Conservation (phyloP, 495 filamentous ascomycete genomes). For the Penicillium lividum region DNA sequence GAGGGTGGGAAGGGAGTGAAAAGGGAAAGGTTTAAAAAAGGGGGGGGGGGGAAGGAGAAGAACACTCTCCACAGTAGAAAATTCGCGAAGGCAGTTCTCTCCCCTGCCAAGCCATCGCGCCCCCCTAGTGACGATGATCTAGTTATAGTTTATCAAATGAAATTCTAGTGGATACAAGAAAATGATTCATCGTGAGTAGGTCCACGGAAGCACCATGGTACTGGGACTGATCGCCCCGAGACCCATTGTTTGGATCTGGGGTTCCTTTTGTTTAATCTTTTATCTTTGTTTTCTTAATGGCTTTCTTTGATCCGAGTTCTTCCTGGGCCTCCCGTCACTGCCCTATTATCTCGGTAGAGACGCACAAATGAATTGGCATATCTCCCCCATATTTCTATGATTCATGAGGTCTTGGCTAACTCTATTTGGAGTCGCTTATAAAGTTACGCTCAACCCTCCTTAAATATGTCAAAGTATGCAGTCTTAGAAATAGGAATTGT, state of each 20-base stretch:
- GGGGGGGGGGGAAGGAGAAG: slow-evolving; percentile 7
- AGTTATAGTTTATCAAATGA: slow-evolving; percentile 22
- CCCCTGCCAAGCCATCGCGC: slow-evolving; percentile 18
- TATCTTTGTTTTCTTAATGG: too few relatives aligned
- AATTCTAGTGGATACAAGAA: background rate
- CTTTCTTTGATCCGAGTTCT: too few relatives aligned
- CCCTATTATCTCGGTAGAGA: too few relatives aligned
- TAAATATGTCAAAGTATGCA: background rate
- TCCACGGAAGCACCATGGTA: background rate
- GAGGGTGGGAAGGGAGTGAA: background rate
- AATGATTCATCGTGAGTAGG: background rate
- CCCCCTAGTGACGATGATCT: slow-evolving; percentile 24
- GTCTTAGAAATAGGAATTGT: background rate
- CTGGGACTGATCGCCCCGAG: slow-evolving; percentile 1
- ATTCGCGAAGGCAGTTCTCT: slow-evolving; percentile 21
- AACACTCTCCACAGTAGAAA: slow-evolving; percentile 18
- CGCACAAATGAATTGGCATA: too few relatives aligned
- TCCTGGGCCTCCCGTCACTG: too few relatives aligned
- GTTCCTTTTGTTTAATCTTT: background rate
- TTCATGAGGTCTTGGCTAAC: too few relatives aligned
- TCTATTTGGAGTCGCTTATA: too few relatives aligned
- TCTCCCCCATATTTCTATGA: too few relatives aligned
- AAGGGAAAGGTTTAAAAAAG: slow-evolving; percentile 8
- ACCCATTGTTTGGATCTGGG: background rate
- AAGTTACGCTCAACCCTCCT: background rate